Percentiles rank a stretch among this genome's conserved stretches.
These are phyloP conservation scores for Jatropha curcas DNA, from an alignment of 345 rosid species.

Conservation along the genomic window DNA sequence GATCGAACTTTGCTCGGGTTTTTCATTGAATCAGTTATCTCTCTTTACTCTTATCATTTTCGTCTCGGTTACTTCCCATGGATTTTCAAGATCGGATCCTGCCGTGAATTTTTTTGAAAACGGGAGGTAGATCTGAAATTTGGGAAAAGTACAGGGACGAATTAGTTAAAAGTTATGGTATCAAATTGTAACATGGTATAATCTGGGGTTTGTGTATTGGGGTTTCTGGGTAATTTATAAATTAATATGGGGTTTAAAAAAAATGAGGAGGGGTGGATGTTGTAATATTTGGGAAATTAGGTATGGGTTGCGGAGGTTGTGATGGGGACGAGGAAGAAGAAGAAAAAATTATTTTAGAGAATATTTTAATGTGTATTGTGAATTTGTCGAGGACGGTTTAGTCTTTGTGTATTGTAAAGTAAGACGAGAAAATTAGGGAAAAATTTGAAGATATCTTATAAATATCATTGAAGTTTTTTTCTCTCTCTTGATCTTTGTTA, in stretches of 20 bases:
- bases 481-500: no score
- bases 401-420: no score
- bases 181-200: background rate
- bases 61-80: background rate
- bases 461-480: no score
- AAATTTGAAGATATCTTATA: background rate
- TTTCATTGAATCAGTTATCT: background rate
- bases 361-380: background rate
- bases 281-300: slow-evolving; percentile 10
- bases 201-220: background rate
- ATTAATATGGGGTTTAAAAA: background rate
- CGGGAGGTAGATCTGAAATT: slow-evolving; percentile 21
- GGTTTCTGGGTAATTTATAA: slow-evolving; percentile 4
- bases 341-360: background rate
- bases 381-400: no score
- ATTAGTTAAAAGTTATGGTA: background rate
- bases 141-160: slow-evolving; percentile 15
- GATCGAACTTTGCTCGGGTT: background rate
- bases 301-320: background rate
- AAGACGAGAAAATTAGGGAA: background rate
- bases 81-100: slow-evolving; percentile 8
- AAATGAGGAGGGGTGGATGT: background rate
- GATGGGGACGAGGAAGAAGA: background rate
- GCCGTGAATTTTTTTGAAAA: slow-evolving; percentile 15
- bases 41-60: background rate